phyloP scores from a whole-genome alignment of 345 rosid genomes.

The Microcos paniculata region DNA sequence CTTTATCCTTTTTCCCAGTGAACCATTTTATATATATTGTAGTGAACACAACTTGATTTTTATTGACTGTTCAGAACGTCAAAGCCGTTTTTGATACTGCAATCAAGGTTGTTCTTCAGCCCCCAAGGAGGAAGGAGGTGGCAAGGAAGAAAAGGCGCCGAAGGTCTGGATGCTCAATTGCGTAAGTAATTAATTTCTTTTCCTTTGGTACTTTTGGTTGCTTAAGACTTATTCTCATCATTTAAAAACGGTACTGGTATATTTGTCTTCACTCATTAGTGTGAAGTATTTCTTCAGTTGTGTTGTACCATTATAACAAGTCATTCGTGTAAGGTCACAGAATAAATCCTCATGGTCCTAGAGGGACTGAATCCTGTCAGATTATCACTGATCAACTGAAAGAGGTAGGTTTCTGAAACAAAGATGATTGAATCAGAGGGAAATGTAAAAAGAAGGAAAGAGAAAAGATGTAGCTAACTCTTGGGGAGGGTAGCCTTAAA shows the following conservation, averaged over 20 bases:
- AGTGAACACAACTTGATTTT: background rate
- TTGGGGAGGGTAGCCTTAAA: too few relatives aligned
- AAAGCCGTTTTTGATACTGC: conserved; percentile 93
- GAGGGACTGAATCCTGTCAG: background rate
- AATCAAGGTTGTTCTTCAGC: conserved; percentile 96
- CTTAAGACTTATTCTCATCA: background rate
- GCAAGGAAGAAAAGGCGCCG: conserved; percentile 60
- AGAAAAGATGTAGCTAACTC: too few relatives aligned
- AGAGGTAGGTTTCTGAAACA: background rate
- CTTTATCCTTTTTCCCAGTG: background rate
- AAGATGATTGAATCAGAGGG: too few relatives aligned
- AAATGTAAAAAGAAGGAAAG: background rate
- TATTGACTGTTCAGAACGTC: conserved; percentile 61
- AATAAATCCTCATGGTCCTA: background rate
- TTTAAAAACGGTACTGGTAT: background rate
- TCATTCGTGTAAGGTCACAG: background rate
- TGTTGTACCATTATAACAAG: background rate
- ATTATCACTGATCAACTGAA: background rate
- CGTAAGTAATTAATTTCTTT: conserved; percentile 47
- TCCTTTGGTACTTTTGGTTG: background rate
- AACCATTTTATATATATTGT: background rate
- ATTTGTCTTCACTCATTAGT: background rate
- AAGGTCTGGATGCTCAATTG: conserved; percentile 68
- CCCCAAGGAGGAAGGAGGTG: conserved; percentile 83
- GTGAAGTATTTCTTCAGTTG: background rate